Evolutionary conservation across 2,329 filamentous ascomycete species (phyloP).

Genomic region (Fusarium sulawesiense): DNA sequence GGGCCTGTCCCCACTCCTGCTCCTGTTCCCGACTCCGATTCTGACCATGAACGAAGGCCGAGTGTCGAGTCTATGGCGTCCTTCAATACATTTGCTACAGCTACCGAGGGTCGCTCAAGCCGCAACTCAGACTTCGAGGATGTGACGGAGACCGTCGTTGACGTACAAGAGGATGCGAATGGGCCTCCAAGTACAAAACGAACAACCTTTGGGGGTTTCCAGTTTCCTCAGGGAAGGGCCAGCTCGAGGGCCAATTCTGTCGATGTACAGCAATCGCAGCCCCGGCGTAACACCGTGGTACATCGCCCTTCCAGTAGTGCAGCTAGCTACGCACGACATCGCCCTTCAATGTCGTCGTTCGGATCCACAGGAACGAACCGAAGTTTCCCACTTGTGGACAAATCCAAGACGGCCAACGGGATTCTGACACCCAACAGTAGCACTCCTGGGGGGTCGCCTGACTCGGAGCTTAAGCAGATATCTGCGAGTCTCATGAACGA

Average conservation of each 20-base stretch:
- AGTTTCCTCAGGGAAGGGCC: slow-evolving; percentile 36
- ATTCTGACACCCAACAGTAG: slow-evolving; percentile 52
- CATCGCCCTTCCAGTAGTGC: slow-evolving; percentile 54
- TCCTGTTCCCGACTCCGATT: slow-evolving; percentile 14
- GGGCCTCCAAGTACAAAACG: slow-evolving; percentile 40
- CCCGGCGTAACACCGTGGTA: slow-evolving; percentile 52
- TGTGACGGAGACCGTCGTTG: slow-evolving; percentile 35
- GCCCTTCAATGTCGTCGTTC: slow-evolving; percentile 67
- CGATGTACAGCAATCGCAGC: slow-evolving; percentile 37
- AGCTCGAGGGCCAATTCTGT: slow-evolving; percentile 42
- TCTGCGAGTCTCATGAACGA: slow-evolving; percentile 62
- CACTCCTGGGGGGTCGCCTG: slow-evolving; percentile 61
- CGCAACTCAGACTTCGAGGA: slow-evolving; percentile 48
- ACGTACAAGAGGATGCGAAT: slow-evolving; percentile 37
- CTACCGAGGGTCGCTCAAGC: slow-evolving; percentile 61
- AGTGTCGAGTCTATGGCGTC: slow-evolving; percentile 65
- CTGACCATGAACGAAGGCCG: slow-evolving; percentile 52
- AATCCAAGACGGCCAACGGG: slow-evolving; percentile 58
- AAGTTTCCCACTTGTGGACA: slow-evolving; percentile 71
- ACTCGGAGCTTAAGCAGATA: slow-evolving; percentile 60
- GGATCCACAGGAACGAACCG: slow-evolving; percentile 69
- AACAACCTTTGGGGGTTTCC: slow-evolving; percentile 44
- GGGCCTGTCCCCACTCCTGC: slow-evolving; percentile 50
- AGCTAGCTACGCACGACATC: slow-evolving; percentile 28
- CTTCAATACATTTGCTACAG: slow-evolving; percentile 67